phyloP scores from a whole-genome alignment of 257 asterid genomes.

The Solanum neorickii region DNA sequence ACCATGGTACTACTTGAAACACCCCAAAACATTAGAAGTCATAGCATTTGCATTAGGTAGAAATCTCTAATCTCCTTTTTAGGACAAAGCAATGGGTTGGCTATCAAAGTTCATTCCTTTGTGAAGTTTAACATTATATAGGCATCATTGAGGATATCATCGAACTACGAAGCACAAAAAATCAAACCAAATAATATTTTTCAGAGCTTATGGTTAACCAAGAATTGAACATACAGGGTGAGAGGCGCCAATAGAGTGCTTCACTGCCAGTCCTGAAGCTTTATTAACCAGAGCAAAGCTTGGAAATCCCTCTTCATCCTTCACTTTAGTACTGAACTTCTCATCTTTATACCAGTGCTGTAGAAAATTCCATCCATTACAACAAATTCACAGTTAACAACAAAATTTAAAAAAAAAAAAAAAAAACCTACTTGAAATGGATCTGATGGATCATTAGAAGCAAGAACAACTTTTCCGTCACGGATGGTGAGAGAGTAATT shows the following conservation, averaged over 20 bases:
- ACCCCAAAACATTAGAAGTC: not conserved
- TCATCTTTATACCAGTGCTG: conserved; percentile 77
- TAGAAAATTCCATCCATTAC: not conserved
- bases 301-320: conserved; percentile 72
- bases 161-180: not conserved
- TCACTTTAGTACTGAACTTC: conserved; percentile 50
- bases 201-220: not conserved
- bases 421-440: conserved; percentile 36
- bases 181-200: not conserved
- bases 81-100: not conserved
- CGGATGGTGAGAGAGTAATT: conserved; percentile 59
- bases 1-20: not conserved
- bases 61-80: not conserved
- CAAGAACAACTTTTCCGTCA: conserved; percentile 62
- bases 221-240: conserved; percentile 20
- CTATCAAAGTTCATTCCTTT: not conserved
- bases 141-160: not conserved
- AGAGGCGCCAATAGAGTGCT: conserved; percentile 53
- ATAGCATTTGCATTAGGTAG: not conserved
- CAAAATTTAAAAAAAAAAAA: not conserved
- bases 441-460: conserved; percentile 54
- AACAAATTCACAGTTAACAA: not conserved
- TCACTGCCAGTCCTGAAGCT: conserved; percentile 59
- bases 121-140: not conserved
- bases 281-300: conserved; percentile 64